Evolutionary conservation across 108 stramenopile genomes (phyloP).

Genomic region (Parmales sp.): DNA sequence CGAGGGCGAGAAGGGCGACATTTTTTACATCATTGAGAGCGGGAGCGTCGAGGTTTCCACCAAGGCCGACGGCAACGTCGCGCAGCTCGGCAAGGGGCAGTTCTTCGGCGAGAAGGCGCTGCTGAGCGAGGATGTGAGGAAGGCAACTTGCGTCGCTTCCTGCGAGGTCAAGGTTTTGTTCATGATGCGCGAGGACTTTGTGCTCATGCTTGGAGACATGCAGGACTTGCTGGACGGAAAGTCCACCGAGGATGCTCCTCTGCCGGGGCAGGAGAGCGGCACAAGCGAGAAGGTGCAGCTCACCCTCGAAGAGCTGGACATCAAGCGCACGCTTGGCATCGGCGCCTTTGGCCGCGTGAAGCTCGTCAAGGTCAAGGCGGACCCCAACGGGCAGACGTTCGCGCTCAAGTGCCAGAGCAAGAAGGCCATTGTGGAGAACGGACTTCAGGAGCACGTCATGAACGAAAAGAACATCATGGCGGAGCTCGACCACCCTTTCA

Average conservation of each 20-base stretch:
- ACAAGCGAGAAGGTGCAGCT: conserved; percentile 8
- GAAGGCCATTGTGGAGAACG: conserved; percentile 50
- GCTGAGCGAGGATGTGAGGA: conserved; percentile 52
- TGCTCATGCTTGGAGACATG: conserved; percentile 50
- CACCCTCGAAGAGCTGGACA: conserved; percentile 36
- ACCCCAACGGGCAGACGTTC: conserved; percentile 36
- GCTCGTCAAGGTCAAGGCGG: conserved; percentile 51
- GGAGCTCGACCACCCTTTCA: conserved; percentile 57
- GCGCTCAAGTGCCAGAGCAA: conserved; percentile 69
- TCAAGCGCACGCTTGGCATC: conserved; percentile 43
- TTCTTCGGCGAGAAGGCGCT: conserved; percentile 81
- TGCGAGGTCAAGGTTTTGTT: conserved; percentile 43
- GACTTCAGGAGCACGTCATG: conserved; percentile 55
- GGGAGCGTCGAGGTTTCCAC: conserved; percentile 58
- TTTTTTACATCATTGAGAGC: conserved; percentile 71
- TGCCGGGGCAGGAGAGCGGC: not conserved
- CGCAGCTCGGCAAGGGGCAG: conserved; percentile 51
- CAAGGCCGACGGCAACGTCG: conserved; percentile 32
- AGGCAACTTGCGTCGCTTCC: conserved; percentile 58
- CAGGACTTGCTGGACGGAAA: conserved; percentile 50
- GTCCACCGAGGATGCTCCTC: not conserved
- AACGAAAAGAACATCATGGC: conserved; percentile 48
- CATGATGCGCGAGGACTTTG: conserved; percentile 56
- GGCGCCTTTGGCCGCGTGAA: conserved; percentile 69
- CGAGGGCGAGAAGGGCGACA: conserved; percentile 79